A percentile compares a stretch with the other conserved stretches of the same genome.
Conservation (phyloP, 306 rosid genomes). For the Spatholobus suberectus region DNA sequence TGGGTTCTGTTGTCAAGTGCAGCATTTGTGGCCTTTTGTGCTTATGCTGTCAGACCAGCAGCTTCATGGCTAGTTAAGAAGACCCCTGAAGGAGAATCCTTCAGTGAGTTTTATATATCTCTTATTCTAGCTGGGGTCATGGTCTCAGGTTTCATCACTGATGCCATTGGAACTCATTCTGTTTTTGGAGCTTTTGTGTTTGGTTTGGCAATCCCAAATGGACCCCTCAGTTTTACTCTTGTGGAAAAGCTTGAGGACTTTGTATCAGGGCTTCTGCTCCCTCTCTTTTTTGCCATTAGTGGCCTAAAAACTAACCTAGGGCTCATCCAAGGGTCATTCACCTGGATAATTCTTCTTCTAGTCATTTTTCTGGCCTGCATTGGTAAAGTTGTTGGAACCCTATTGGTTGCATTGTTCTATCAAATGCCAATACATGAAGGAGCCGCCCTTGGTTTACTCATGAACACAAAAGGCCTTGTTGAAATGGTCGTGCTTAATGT, state of each 20-base stretch:
- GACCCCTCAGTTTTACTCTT: slow-evolving; percentile 82
- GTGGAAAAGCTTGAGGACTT: slow-evolving; percentile 97
- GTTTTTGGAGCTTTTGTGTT: slow-evolving; percentile 94
- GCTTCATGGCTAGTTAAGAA: slow-evolving; percentile 63
- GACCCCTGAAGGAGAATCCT: slow-evolving; percentile 88
- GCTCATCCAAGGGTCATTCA: slow-evolving; percentile 40
- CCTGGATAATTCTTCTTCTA: slow-evolving; percentile 64
- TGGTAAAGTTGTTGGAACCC: slow-evolving; percentile 80
- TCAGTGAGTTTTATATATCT: slow-evolving; percentile 75
- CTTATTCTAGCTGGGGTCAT: slow-evolving; percentile 88
- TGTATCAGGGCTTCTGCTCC: slow-evolving; percentile 89
- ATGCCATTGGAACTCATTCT: slow-evolving; percentile 91
- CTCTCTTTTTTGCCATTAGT: slow-evolving; percentile 89
- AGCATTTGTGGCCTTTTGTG: slow-evolving; percentile 63
- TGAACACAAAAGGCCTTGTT: slow-evolving; percentile 95
- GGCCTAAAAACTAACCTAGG: slow-evolving; percentile 76
- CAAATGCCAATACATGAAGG: slow-evolving; percentile 77
- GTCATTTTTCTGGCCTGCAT: slow-evolving; percentile 66
- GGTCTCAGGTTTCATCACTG: slow-evolving; percentile 88
- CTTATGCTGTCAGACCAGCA: slow-evolving; percentile 64
- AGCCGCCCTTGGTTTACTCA: slow-evolving; percentile 77
- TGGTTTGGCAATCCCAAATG: slow-evolving; percentile 87
- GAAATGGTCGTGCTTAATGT: slow-evolving; percentile 90
- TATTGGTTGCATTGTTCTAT: slow-evolving; percentile 59
- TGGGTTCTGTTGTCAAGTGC: slow-evolving; percentile 78